phyloP scores from a whole-genome alignment of 805 yeast genomes.

The Saccharomyces jurei region DNA sequence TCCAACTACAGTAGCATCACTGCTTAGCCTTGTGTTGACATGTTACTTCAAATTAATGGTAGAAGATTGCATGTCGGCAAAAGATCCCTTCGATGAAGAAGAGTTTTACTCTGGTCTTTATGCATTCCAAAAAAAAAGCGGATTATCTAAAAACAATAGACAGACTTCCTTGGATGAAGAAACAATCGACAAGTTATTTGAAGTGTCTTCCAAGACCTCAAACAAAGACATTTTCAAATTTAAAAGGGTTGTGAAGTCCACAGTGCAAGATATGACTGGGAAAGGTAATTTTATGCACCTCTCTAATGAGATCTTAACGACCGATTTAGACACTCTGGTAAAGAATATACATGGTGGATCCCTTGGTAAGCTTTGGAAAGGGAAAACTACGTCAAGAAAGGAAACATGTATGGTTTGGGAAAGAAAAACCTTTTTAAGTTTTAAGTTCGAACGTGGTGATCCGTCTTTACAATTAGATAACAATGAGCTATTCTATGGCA shows the following conservation, averaged over 20 bases:
- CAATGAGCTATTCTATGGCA: conserved; percentile 8
- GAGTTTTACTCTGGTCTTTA: conserved; percentile 59
- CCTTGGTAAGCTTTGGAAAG: conserved; percentile 40
- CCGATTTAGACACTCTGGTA: conserved; percentile 31
- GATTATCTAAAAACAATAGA: conserved; percentile 33
- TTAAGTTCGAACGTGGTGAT: conserved; percentile 18
- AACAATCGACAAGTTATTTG: conserved; percentile 43
- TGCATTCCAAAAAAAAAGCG: conserved; percentile 68
- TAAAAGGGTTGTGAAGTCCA: conserved; percentile 60
- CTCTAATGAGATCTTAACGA: conserved; percentile 34
- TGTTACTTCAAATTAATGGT: conserved; percentile 58
- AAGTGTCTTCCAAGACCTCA: conserved; percentile 39
- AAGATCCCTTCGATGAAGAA: conserved; percentile 77
- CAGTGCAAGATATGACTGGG: conserved; percentile 58
- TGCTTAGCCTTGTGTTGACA: conserved; percentile 69
- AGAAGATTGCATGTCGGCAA: conserved; percentile 50
- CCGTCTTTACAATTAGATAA: conserved; percentile 13
- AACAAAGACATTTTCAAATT: conserved; percentile 41
- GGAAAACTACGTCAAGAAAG: conserved; percentile 39
- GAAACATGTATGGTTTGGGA: conserved; percentile 4
- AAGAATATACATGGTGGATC: conserved; percentile 29
- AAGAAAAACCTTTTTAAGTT: conserved; percentile 12
- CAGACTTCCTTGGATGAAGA: conserved; percentile 48
- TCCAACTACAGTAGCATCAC: conserved; percentile 65
- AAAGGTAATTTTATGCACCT: conserved; percentile 30